Evolutionary conservation across 495 filamentous ascomycete species (phyloP).

Genomic region (Astrocystis sublimbata): DNA sequence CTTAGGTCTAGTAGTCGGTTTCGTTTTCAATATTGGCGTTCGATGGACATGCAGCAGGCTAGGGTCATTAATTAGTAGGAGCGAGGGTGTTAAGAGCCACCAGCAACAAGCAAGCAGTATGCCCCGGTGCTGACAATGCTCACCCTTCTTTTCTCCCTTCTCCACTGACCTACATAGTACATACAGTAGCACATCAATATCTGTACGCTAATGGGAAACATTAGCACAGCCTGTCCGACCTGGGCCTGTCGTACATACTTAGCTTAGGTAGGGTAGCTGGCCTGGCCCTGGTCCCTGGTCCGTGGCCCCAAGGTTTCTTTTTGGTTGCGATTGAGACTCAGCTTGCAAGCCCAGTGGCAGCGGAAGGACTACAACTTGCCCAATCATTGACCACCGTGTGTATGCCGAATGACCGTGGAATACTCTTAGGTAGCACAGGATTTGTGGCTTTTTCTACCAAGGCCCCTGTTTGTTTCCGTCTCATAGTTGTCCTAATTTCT

Average conservation of each 20-base stretch:
- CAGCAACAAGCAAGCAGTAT: too few species aligned
- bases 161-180: constrained; percentile 7
- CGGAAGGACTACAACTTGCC: too few species aligned
- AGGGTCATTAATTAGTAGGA: too few species aligned
- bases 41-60: not conserved
- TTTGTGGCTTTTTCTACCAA: not conserved
- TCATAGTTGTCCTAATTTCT: not conserved
- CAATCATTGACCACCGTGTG: not conserved
- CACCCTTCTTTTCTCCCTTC: too few species aligned
- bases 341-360: not conserved
- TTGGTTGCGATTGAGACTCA: constrained; percentile 24
- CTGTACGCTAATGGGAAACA: constrained; percentile 7
- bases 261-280: too few species aligned
- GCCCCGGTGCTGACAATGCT: not conserved
- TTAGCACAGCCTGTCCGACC: constrained; percentile 7
- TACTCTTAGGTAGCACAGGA: too few species aligned
- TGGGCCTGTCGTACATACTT: not conserved
- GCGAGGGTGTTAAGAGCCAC: not conserved
- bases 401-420: too few species aligned
- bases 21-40: not conserved
- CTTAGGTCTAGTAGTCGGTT: not conserved
- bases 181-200: too few species aligned
- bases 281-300: constrained; percentile 21
- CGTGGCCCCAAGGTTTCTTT: constrained; percentile 28
- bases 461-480: not conserved